These are phyloP conservation scores for Tricholoma flavovirens DNA, from an alignment of 768 basidiomycete species.

Conservation along the genomic window DNA sequence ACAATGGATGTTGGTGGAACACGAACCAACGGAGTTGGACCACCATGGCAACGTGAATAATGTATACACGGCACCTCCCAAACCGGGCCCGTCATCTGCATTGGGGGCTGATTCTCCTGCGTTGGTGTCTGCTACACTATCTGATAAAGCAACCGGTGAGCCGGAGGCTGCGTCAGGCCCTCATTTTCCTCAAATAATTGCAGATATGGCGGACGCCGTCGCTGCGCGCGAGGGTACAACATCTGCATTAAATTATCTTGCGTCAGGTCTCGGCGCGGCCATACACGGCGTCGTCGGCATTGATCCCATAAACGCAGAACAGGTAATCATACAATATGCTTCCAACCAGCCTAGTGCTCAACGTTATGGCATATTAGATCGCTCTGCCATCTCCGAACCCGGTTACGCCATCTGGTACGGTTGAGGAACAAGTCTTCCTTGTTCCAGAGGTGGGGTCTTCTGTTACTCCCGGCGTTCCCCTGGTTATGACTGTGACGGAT, in stretches of 20 bases:
- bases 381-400: constrained; percentile 25
- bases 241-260: constrained; percentile 32
- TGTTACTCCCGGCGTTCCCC: constrained; percentile 21
- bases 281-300: constrained; percentile 32
- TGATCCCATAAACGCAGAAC: constrained; percentile 21
- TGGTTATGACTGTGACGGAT: constrained; percentile 21
- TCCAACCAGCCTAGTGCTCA: background rate
- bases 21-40: constrained; percentile 58
- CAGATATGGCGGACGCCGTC: constrained; percentile 33
- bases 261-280: constrained; percentile 33
- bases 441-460: constrained; percentile 12
- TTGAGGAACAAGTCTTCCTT: constrained; percentile 13
- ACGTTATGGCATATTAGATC: constrained; percentile 16
- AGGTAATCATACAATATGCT: constrained; percentile 8
- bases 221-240: constrained; percentile 33
- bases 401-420: constrained; percentile 13
- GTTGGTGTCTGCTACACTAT: background rate
- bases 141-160: constrained; percentile 8
- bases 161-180: constrained; percentile 7
- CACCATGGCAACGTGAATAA: constrained; percentile 66
- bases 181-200: constrained; percentile 27
- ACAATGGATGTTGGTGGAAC: constrained; percentile 49
- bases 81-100: background rate
- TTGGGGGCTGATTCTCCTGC: background rate
- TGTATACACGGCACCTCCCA: constrained; percentile 46